Conservation (phyloP, 257 asterid species). For the Petrea volubilis region DNA sequence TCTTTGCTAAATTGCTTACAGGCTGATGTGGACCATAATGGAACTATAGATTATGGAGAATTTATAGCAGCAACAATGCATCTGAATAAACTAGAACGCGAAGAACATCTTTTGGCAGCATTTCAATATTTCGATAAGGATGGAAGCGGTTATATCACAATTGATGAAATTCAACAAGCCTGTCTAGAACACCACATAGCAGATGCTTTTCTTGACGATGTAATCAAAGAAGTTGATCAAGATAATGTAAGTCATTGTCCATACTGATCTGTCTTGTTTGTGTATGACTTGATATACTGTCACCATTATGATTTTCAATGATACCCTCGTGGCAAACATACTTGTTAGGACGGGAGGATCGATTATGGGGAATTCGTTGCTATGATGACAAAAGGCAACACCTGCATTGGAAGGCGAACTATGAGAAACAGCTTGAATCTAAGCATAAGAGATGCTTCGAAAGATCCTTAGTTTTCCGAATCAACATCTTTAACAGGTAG, state of each 20-base stretch:
- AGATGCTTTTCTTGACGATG: constrained; percentile 61
- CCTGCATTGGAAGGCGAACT: constrained; percentile 61
- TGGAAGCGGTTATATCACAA: constrained; percentile 87
- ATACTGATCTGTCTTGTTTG: constrained; percentile 15
- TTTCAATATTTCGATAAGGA: constrained; percentile 88
- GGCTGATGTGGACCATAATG: constrained; percentile 94
- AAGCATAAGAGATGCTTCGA: constrained; percentile 60
- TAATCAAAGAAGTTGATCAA: constrained; percentile 78
- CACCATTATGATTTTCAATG: not conserved
- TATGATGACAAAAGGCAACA: constrained; percentile 69
- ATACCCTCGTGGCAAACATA: constrained; percentile 19
- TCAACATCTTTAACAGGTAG: constrained; percentile 30
- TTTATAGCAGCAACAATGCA: constrained; percentile 88
- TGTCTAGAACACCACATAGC: constrained; percentile 68
- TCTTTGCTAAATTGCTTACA: constrained; percentile 29
- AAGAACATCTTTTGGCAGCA: constrained; percentile 84
- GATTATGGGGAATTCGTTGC: constrained; percentile 68
- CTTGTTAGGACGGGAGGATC: constrained; percentile 55
- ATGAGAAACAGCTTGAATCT: constrained; percentile 64
- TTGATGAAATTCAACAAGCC: constrained; percentile 93
- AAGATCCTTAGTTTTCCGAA: constrained; percentile 31
- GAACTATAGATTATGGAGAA: constrained; percentile 88
- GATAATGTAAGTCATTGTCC: constrained; percentile 44
- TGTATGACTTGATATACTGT: not conserved
- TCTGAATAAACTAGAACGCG: constrained; percentile 80